Base-by-base conservation (phyloP, 306 rosid species). In the Myrica gale region DNA sequence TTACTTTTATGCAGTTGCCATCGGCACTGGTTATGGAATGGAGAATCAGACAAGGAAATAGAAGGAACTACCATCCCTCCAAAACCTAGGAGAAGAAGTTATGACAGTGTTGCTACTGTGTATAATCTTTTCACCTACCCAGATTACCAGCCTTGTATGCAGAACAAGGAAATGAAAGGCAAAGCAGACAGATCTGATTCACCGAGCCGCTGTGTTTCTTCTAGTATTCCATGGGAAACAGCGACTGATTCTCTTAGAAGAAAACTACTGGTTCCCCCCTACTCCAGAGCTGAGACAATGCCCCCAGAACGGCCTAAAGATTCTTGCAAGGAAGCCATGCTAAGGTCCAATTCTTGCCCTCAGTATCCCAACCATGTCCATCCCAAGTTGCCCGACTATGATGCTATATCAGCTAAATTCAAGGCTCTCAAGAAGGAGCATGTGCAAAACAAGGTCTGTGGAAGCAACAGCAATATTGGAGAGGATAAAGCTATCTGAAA, bases 341-440 rank as follows among this genome's bases (percentile, higher is more conserved):
- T 74, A 68, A 73, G 97, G 68, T 88, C 91, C 43, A 87, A 72
- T 60, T 87, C 98, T 21, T 89, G 84, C 80, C 85, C 88, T 44
- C 81, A 45, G 51, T 48, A 80, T 70, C 93, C 94, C 0, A 83
- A 79, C 20, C 94, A 92, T 83, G 94, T 90, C 67, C 96, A 90
- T 85, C 97, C 94, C 1, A 90, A 89, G 73, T 69, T 92, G 88
- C 97, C 97, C 0, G 90, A 90, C 21, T 90, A 82, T 76, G 94
- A 90, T 32, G 96, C 87, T 61, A 76, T 92, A 70, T 84, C 90
- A 67, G 87, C 91, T 9, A 85, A 71, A 78, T 92, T 90, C 80
- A 68, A 32, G 86, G 91, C 90, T 73, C 87, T 89, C 63, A 92
- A 82, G 83, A 86, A 73, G 84, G 87, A 84, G 58, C 81, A 66